Evolutionary conservation across 2,329 filamentous ascomycete genomes (phyloP).

Genomic region (Colletotrichum sp.): DNA sequence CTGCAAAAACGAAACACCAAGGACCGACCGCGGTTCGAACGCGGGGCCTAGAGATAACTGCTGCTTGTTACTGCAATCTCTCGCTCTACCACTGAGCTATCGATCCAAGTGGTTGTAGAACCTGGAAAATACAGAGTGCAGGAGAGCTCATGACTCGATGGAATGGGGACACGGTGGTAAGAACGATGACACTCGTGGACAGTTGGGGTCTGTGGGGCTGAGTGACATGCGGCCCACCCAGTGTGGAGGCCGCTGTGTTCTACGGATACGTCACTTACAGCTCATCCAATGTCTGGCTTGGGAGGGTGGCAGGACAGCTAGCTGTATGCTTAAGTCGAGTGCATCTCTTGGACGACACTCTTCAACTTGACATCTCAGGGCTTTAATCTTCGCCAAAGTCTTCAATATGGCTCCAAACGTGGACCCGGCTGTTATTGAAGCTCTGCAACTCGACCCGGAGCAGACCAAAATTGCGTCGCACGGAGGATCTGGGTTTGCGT

Average conservation of each 20-base stretch:
- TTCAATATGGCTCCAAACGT: constrained; percentile 41
- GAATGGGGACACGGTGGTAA: neutral
- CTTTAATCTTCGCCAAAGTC: too few relatives aligned
- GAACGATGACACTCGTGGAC: neutral
- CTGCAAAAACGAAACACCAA: neutral
- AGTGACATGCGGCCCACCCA: neutral
- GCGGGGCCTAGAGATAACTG: constrained; percentile 20
- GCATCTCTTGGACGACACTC: neutral
- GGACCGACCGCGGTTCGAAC: constrained; percentile 23
- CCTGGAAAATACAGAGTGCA: rapidly evolving
- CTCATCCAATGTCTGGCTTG: constrained; percentile 2
- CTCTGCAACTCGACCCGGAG: constrained; percentile 62
- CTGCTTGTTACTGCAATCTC: constrained; percentile 10
- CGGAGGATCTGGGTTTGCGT: constrained; percentile 72
- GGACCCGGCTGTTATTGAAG: constrained; percentile 66
- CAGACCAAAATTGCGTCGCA: constrained; percentile 61
- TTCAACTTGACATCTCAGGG: neutral
- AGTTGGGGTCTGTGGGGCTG: neutral
- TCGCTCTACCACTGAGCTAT: constrained; percentile 24
- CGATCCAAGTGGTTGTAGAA: constrained; percentile 1
- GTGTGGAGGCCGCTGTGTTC: neutral
- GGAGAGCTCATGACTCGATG: neutral
- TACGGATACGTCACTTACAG: constrained; percentile 9
- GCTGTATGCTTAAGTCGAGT: neutral
- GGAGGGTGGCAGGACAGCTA: neutral